These are phyloP conservation scores for Trichoderma orchidacearum DNA, from an alignment of 495 filamentous ascomycete species.

Conservation along the genomic window DNA sequence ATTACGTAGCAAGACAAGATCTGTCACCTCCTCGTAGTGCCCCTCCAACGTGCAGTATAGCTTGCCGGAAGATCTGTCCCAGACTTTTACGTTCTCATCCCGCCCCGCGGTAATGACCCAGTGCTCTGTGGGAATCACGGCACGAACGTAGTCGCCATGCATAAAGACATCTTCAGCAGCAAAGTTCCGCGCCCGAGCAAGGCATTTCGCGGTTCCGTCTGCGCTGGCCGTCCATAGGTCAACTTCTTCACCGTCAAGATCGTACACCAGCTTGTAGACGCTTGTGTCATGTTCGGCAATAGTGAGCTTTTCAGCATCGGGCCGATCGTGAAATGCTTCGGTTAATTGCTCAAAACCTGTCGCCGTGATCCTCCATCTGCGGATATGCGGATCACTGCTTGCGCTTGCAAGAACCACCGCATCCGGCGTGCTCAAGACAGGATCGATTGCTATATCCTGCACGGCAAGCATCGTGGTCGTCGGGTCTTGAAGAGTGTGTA, in stretches of 20 bases:
- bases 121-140: constrained; percentile 57
- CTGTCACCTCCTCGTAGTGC: constrained; percentile 88
- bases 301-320: constrained; percentile 34
- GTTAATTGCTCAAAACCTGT: constrained; percentile 31
- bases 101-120: constrained; percentile 85
- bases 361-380: constrained; percentile 47
- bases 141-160: constrained; percentile 84
- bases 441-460: constrained; percentile 62
- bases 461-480: constrained; percentile 59
- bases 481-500: constrained; percentile 57
- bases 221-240: constrained; percentile 76
- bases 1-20: constrained; percentile 47
- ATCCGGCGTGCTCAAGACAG: constrained; percentile 29
- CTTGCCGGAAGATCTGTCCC: constrained; percentile 61
- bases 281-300: constrained; percentile 80
- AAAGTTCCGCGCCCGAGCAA: constrained; percentile 51
- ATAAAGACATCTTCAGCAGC: constrained; percentile 53
- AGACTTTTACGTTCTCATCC: constrained; percentile 84
- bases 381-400: constrained; percentile 74
- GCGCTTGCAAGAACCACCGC: constrained; percentile 55
- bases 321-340: constrained; percentile 19
- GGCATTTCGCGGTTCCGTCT: constrained; percentile 68
- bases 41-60: constrained; percentile 66
- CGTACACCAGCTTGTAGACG: constrained; percentile 65
- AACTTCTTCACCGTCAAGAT: constrained; percentile 37